These are phyloP conservation scores for Xerocomus amazonicus DNA, from an alignment of 1,284 basidiomycete genomes.

Conservation along the genomic window DNA sequence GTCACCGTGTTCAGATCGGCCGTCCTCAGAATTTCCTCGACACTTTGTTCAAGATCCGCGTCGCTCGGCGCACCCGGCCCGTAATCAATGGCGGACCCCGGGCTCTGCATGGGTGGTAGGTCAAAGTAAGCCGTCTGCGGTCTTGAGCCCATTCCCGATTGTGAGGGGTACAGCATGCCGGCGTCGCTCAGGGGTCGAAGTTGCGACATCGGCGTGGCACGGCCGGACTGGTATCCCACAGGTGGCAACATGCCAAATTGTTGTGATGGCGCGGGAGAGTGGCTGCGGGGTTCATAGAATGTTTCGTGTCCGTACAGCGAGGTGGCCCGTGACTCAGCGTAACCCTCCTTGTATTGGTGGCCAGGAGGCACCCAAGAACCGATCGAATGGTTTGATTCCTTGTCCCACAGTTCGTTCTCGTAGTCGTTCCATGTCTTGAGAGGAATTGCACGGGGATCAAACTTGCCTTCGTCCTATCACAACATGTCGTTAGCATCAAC, in stretches of 20 bases:
- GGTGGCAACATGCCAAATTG: constrained; percentile 56
- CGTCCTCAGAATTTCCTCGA: constrained; percentile 65
- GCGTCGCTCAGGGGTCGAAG: constrained; percentile 41
- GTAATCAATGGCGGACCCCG: constrained; percentile 46
- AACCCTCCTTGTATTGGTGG: constrained; percentile 65
- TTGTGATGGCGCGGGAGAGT: constrained; percentile 64
- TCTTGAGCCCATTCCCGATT: constrained; percentile 61
- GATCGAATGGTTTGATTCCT: constrained; percentile 89
- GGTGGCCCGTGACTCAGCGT: constrained; percentile 68
- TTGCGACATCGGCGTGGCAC: constrained; percentile 58
- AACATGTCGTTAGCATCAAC: constrained; percentile 11
- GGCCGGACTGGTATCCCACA: constrained; percentile 72
- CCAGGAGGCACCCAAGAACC: constrained; percentile 78
- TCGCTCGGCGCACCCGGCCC: constrained; percentile 52
- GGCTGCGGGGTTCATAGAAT: constrained; percentile 65
- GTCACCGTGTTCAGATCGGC: constrained; percentile 88
- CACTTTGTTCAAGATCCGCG: constrained; percentile 66
- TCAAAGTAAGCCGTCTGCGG: constrained; percentile 75
- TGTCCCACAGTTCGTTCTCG: constrained; percentile 97
- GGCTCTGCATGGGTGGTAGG: constrained; percentile 51
- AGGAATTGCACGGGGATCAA: constrained; percentile 88
- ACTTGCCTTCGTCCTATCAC: constrained; percentile 90
- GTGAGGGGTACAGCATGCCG: constrained; percentile 47
- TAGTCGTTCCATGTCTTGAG: constrained; percentile 97
- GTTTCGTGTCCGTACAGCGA: constrained; percentile 83